A percentile compares a stretch with the other conserved stretches of the same genome.
Evolutionary conservation across 768 basidiomycete genomes (phyloP).

Genomic region (Cubamyces sp.): DNA sequence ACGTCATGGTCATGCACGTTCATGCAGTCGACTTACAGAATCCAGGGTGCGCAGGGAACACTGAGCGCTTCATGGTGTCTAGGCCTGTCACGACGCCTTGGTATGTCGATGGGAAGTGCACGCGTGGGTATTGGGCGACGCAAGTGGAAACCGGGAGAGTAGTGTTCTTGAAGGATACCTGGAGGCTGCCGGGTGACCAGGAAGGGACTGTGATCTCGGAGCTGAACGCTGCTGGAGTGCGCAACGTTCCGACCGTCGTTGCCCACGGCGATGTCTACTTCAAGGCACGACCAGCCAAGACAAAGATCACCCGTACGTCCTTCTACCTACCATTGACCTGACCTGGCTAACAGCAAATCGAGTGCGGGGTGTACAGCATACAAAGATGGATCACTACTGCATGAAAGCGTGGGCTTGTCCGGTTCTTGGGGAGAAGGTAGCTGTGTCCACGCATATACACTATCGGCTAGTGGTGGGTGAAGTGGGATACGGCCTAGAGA

Average conservation of each 20-base stretch:
- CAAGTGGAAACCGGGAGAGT: background rate
- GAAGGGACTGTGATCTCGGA: background rate
- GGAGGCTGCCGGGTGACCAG: background rate
- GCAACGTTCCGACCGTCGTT: constrained; percentile 4
- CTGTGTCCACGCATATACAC: background rate
- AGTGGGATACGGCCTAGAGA: constrained; percentile 10
- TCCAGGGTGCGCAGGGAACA: background rate
- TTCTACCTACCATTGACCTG: background rate
- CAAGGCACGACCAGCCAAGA: background rate
- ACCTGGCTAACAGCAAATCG: background rate
- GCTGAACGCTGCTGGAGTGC: background rate
- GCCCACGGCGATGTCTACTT: constrained; percentile 2
- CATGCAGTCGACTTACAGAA: background rate
- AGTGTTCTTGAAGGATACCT: constrained; percentile 4
- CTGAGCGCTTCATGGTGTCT: constrained; percentile 9
- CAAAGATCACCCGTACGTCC: background rate
- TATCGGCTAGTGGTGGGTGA: constrained; percentile 11
- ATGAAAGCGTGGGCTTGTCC: background rate
- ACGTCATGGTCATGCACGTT: background rate
- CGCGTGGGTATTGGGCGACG: constrained; percentile 23
- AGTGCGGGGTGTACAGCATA: background rate
- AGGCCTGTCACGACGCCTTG: constrained; percentile 4
- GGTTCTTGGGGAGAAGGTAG: background rate
- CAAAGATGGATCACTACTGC: background rate
- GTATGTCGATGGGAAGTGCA: constrained; percentile 3